Evolutionary conservation across 306 rosid species (phyloP).

Genomic region (cucumber (Cucumis sativus)): DNA sequence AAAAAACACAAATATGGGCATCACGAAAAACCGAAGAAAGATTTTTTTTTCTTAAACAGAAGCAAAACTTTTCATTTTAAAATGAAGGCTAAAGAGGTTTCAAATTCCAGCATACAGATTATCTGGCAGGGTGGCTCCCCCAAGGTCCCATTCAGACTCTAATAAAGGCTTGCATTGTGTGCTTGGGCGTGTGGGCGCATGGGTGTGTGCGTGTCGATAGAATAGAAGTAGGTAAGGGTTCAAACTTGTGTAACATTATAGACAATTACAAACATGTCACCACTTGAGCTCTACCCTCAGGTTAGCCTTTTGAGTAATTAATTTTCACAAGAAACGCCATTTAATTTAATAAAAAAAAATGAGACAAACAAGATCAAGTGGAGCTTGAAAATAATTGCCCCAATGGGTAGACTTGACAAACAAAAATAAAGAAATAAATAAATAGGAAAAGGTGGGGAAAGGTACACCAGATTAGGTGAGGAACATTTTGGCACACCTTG

Average conservation of each 20-base stretch:
- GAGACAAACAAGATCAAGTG: neutral
- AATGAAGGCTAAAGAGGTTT: neutral
- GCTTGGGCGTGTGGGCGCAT: no score
- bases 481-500: neutral
- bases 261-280: neutral
- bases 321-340: neutral
- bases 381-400: neutral
- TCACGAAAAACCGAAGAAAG: neutral
- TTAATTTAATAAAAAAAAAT: neutral
- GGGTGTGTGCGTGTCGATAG: no score
- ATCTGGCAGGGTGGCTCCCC: neutral
- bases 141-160: neutral
- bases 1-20: neutral
- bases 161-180: neutral
- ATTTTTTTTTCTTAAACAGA: no score
- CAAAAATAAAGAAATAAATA: neutral
- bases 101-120: neutral
- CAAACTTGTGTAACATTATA: neutral
- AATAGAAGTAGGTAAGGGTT: neutral
- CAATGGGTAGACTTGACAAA: neutral
- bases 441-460: neutral
- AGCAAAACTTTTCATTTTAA: no score
- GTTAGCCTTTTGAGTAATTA: neutral
- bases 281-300: neutral
- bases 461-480: neutral